phyloP scores from a whole-genome alignment of 2,329 filamentous ascomycete species.

The Xylariales sp. region DNA sequence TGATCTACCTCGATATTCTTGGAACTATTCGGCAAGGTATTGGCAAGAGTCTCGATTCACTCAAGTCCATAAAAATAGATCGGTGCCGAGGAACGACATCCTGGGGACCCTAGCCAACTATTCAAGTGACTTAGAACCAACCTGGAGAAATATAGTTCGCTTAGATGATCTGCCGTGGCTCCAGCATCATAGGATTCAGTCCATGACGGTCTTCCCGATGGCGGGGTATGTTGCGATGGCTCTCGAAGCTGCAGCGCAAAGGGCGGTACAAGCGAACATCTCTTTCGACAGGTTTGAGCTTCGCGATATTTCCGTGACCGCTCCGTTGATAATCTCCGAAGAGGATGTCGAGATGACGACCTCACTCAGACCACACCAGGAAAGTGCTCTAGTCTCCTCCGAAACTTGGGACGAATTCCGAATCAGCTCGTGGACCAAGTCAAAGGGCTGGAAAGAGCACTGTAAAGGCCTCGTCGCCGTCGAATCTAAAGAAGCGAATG shows the following conservation, averaged over 20 bases:
- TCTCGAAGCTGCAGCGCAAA: conserved; percentile 59
- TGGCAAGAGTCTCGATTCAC: conserved; percentile 62
- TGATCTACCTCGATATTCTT: conserved; percentile 61
- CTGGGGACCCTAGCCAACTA: conserved; percentile 59
- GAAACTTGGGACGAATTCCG: conserved; percentile 67
- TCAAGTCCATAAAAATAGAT: conserved; percentile 55
- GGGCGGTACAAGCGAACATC: conserved; percentile 44
- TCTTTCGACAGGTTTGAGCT: conserved; percentile 59
- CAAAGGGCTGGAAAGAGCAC: conserved; percentile 68
- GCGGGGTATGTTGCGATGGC: conserved; percentile 65
- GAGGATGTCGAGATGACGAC: conserved; percentile 63
- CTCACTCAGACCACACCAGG: conserved; percentile 57
- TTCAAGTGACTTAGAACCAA: conserved; percentile 59
- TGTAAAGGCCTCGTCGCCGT: conserved; percentile 65
- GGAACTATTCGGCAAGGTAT: conserved; percentile 59
- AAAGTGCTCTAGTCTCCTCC: conserved; percentile 55
- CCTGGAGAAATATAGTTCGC: conserved; percentile 61
- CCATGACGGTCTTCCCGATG: conserved; percentile 65
- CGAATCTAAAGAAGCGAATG: conserved; percentile 52
- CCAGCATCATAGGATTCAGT: conserved; percentile 68
- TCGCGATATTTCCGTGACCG: conserved; percentile 59
- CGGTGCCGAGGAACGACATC: conserved; percentile 57
- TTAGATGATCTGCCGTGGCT: conserved; percentile 67
- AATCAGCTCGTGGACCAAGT: conserved; percentile 64
- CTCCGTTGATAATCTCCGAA: conserved; percentile 61